These are phyloP conservation scores for Wickerhamiella slavikovae DNA, from an alignment of 805 yeast genomes.

Conservation along the genomic window DNA sequence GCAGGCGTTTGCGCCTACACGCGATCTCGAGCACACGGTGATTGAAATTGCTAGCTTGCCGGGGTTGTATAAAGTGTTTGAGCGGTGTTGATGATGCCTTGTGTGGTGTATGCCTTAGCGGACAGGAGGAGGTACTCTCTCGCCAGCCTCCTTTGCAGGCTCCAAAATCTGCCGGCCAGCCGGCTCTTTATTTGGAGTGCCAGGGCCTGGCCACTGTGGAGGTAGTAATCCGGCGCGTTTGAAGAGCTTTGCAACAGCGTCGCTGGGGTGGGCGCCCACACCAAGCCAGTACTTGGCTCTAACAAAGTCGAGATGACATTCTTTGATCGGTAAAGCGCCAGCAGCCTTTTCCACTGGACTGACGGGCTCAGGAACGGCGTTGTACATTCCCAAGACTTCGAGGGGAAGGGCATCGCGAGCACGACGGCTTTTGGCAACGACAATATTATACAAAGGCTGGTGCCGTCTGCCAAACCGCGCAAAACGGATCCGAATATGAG, in stretches of 20 bases:
- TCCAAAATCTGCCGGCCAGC: slow-evolving; percentile 3
- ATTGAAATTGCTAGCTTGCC: slow-evolving; percentile 83
- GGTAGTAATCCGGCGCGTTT: slow-evolving; percentile 46
- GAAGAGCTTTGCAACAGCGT: slow-evolving; percentile 54
- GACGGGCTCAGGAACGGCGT: slow-evolving; percentile 59
- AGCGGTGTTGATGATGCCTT: slow-evolving; percentile 36
- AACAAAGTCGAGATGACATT: slow-evolving; percentile 64
- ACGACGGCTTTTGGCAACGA: slow-evolving; percentile 46
- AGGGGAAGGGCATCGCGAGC: slow-evolving; percentile 80
- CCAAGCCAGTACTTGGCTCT: slow-evolving; percentile 93
- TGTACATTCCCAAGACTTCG: slow-evolving; percentile 87
- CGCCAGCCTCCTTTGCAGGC: slow-evolving; percentile 6
- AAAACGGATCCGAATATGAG: slow-evolving; percentile 60
- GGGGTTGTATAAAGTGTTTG: slow-evolving; percentile 78
- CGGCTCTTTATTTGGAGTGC: slow-evolving; percentile 1
- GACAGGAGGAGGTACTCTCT: slow-evolving; percentile 9
- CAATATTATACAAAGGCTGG: slow-evolving; percentile 80
- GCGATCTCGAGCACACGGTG: slow-evolving; percentile 28
- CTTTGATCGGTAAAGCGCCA: slow-evolving; percentile 47
- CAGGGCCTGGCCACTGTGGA: slow-evolving; percentile 19
- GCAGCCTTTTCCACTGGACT: slow-evolving; percentile 36
- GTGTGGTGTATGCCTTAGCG: slow-evolving; percentile 3
- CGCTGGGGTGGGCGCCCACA: slow-evolving; percentile 90
- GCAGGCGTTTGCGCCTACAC: slow-evolving; percentile 43
- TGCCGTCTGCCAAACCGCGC: slow-evolving; percentile 84